A percentile compares a stretch with the other conserved stretches of the same genome.
These are phyloP conservation scores for Nigrograna mackinnonii DNA, from an alignment of 2,329 filamentous ascomycete genomes.

Conservation along the genomic window DNA sequence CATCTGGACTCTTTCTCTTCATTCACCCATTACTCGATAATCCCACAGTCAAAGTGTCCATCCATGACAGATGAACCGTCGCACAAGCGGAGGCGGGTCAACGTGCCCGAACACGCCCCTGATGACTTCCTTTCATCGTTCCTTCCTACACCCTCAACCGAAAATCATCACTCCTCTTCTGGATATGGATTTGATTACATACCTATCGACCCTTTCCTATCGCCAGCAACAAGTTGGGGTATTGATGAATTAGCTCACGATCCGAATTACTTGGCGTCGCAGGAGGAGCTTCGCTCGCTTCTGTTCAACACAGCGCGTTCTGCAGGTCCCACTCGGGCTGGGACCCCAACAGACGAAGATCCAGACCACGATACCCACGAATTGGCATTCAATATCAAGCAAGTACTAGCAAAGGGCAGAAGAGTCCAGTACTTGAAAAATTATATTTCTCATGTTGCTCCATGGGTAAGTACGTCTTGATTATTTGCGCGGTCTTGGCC, in stretches of 20 bases:
- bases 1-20: background rate
- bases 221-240: constrained; percentile 25
- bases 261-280: constrained; percentile 30
- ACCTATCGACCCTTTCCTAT: constrained; percentile 25
- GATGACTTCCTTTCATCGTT: constrained; percentile 7
- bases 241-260: constrained; percentile 31
- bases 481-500: background rate
- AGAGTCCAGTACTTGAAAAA: constrained; percentile 32
- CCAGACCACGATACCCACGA: background rate
- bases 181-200: constrained; percentile 7
- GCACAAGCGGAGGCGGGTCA: constrained; percentile 13
- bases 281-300: constrained; percentile 28
- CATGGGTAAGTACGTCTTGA: constrained; percentile 21
- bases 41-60: background rate
- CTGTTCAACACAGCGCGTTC: constrained; percentile 33
- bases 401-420: constrained; percentile 21
- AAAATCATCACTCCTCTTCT: background rate
- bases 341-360: constrained; percentile 18
- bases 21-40: background rate
- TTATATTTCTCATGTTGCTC: constrained; percentile 30
- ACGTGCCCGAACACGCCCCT: constrained; percentile 5
- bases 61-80: constrained; percentile 14
- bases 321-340: constrained; percentile 24
- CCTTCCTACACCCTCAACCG: constrained; percentile 6
- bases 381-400: constrained; percentile 17